Evolutionary conservation across 768 basidiomycete species (phyloP), one percentile per base, ranked within the genome.

Genomic region (Hygrophoropsis aurantiaca): DNA sequence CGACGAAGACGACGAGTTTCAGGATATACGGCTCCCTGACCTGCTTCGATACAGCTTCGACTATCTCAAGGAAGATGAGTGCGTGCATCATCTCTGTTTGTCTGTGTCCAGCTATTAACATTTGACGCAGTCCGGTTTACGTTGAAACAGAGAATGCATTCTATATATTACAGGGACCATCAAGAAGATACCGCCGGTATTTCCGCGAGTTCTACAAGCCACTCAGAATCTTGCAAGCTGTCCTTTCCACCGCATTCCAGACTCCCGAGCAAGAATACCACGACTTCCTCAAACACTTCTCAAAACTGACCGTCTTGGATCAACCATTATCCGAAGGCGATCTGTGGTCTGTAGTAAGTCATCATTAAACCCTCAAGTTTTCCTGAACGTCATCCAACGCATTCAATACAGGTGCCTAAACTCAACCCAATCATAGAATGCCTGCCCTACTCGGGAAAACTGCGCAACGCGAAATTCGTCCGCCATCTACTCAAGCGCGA

Each of bases 121-220:
- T 18, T 25, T 30, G 37, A 43, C 39, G 18, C 52, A 89, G 87
- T 15, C 78, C 84, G 1, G 63, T 88, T 9, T 87, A 73, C 48
- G 70, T 91, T 19, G 80, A 87, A 53, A 88, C 87, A 0, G 52
- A 70, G 15, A 75, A 71, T 44, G 83, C 84, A 0, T 81, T 79
- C 73, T 89, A 88, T 58, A 74, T 79, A 26, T 64, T 90, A 21
- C 62, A 67, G 15, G 55, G 43, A 6, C 81, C 87, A 0, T 71
- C 78, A 2, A 54, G 58, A 16, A 54, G 47, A 18, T 90, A 89
- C 46, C 51, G 55, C 8, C 53, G 34, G 9, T 44, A 47, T 19
- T 82, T 75, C 42, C 57, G 62, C 19, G 56, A 74, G 3, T 88
- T 85, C 59, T 78, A 77, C 53, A 63, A 63, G 1, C 73, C 78